phyloP scores from a whole-genome alignment of 129 eudicot genomes.

The Helianthus annuus region DNA sequence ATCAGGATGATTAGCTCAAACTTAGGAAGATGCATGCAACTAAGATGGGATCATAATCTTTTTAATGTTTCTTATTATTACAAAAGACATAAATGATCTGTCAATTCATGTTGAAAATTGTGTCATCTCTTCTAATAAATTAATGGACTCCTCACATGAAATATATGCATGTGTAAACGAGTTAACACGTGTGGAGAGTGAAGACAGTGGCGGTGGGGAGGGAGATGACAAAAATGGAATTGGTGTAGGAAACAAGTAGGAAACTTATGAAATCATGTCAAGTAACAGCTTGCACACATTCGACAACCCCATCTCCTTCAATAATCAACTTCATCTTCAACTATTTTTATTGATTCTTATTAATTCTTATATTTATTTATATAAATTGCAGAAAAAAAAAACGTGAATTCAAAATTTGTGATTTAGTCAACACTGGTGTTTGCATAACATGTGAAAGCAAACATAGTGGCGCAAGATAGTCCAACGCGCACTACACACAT shows the following conservation, averaged over 20 bases:
- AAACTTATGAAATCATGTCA: conserved; percentile 33
- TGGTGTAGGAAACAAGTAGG: conserved; percentile 31
- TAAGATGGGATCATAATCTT: conserved; percentile 10
- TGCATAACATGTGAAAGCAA: conserved; percentile 20
- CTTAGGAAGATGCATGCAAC: conserved; percentile 11
- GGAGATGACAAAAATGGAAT: conserved; percentile 24
- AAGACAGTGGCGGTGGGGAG: conserved; percentile 20
- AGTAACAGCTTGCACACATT: conserved; percentile 28
- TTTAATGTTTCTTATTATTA: neutral
- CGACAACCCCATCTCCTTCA: conserved; percentile 38
- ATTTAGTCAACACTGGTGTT: conserved; percentile 15
- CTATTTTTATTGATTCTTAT: neutral
- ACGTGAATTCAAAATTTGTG: neutral
- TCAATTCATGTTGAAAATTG: conserved; percentile 19
- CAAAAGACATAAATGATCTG: conserved; percentile 6
- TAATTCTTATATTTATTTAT: no score
- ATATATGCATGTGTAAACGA: neutral
- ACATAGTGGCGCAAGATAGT: conserved; percentile 19
- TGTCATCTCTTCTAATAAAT: conserved; percentile 10
- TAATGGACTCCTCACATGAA: conserved; percentile 2
- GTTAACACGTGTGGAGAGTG: conserved; percentile 9
- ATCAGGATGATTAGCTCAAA: conserved; percentile 2
- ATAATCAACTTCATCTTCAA: neutral
- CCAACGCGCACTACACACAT: neutral
- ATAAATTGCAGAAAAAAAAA: no score